Evolutionary conservation across 768 basidiomycete genomes (phyloP).

Genomic region (Psilocybe cubensis): DNA sequence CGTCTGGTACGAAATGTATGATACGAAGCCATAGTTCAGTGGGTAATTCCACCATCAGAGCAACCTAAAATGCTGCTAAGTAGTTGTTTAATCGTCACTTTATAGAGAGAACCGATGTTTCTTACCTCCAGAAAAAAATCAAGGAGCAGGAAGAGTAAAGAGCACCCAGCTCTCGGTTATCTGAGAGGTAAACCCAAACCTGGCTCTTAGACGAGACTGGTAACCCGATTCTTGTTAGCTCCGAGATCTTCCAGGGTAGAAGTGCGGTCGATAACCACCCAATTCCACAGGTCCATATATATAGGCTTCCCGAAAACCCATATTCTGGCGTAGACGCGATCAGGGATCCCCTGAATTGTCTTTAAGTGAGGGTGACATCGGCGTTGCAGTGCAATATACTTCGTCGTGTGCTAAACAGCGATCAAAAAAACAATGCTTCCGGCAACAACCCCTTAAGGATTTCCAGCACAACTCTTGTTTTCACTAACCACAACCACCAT

Average conservation of each 20-base stretch:
- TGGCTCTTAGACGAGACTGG: not conserved
- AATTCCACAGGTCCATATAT: not conserved
- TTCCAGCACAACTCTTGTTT: not conserved
- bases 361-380: not conserved
- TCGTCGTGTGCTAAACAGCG: constrained; percentile 4
- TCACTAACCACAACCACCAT: not conserved
- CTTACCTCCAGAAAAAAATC: not conserved
- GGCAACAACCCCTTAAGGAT: not conserved
- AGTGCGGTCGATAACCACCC: not conserved
- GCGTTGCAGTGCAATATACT: not conserved
- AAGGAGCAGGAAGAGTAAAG: not conserved
- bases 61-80: not conserved
- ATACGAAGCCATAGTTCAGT: constrained; percentile 28
- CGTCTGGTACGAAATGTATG: constrained; percentile 20
- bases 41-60: constrained; percentile 15
- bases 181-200: constrained; percentile 1
- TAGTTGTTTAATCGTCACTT: too few species aligned
- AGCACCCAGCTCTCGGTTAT: constrained; percentile 4
- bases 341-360: not conserved
- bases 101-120: not conserved
- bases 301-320: too few species aligned
- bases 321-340: not conserved
- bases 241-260: not conserved
- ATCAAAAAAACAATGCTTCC: constrained; percentile 12
- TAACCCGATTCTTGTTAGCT: not conserved